Evolutionary conservation across 2,329 filamentous ascomycete genomes (phyloP).

Genomic region (Ophiostoma piceae): DNA sequence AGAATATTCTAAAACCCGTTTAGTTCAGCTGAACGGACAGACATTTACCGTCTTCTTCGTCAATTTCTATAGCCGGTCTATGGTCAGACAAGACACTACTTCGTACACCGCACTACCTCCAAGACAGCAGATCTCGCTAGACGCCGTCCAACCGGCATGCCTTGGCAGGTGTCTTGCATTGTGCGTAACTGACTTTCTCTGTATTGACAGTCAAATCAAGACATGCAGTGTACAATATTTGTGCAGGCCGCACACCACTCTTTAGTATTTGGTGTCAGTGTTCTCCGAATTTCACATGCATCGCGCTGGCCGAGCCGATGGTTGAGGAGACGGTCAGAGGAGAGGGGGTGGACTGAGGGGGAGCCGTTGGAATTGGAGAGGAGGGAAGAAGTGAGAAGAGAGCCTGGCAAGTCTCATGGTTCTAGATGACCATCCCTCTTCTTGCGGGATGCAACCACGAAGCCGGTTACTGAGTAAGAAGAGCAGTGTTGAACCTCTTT

Average conservation of each 20-base stretch:
- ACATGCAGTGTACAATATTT: background rate
- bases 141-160: background rate
- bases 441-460: too few relatives aligned
- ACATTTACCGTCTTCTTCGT: too few relatives aligned
- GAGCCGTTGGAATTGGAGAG: background rate
- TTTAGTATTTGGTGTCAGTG: background rate
- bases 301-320: background rate
- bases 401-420: background rate
- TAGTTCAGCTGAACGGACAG: too few relatives aligned
- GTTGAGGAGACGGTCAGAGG: background rate
- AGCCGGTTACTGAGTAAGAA: too few relatives aligned
- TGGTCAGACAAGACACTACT: too few relatives aligned
- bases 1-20: too few relatives aligned
- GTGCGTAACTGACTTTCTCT: too few relatives aligned
- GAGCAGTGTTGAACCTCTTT: too few relatives aligned
- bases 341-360: background rate
- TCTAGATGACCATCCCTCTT: background rate
- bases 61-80: too few relatives aligned
- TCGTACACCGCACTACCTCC: too few relatives aligned
- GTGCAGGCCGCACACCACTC: background rate
- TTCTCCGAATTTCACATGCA: conserved; percentile 8
- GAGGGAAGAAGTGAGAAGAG: background rate
- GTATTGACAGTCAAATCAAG: background rate
- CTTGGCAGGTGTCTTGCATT: background rate
- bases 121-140: background rate